Percentiles rank a stretch among this genome's conserved stretches.
Evolutionary conservation across 139 green algal genomes (phyloP).

Genomic region (Eudorina sp.): DNA sequence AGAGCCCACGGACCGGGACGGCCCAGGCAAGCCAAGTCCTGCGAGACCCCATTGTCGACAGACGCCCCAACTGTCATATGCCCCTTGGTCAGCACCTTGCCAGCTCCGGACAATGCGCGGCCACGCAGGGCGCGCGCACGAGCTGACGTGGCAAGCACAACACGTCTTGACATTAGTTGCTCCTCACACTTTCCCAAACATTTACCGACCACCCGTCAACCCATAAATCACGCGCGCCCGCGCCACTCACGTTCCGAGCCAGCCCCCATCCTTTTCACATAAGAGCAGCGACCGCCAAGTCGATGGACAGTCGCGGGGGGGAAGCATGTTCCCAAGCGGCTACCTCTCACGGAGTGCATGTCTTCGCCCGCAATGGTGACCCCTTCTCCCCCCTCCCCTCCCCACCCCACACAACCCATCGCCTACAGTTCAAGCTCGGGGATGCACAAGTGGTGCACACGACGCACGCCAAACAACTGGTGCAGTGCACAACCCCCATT

Average conservation of each 20-base stretch:
- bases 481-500: conserved; percentile 12
- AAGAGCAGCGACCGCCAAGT: neutral
- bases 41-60: no score
- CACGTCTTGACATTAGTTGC: conserved; percentile 14
- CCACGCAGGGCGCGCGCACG: no score
- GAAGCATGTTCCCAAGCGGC: conserved; percentile 15
- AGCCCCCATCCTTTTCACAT: neutral
- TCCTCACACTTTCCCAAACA: neutral
- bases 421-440: conserved; percentile 24
- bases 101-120: no score
- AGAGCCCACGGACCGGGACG: no score
- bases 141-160: neutral
- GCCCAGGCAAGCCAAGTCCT: no score
- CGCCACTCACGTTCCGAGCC: conserved; percentile 1
- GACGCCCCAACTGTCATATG: no score
- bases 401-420: neutral
- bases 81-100: no score
- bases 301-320: neutral
- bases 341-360: neutral
- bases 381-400: neutral
- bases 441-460: neutral
- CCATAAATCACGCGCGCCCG: conserved; percentile 20
- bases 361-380: no score
- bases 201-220: neutral
- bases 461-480: neutral